Conservation (phyloP, 2,329 filamentous ascomycete species). For the Botrytis fabae region DNA sequence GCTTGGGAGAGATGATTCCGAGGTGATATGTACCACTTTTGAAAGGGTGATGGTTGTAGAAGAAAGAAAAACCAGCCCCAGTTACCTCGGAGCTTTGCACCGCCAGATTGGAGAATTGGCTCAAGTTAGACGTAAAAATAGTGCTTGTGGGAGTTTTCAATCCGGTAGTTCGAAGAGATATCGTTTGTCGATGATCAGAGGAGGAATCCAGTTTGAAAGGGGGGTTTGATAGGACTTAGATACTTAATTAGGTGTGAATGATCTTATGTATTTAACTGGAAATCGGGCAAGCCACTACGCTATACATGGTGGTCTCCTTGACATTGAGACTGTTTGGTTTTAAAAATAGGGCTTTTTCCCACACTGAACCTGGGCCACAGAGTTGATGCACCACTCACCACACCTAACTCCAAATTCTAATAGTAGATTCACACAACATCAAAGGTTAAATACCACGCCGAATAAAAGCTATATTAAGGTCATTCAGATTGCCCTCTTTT, state of each 20-base stretch:
- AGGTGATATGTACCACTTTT: neutral
- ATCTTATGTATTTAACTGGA: neutral
- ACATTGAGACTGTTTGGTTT: neutral
- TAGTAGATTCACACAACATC: no score
- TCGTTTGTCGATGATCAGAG: neutral
- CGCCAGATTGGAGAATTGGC: neutral
- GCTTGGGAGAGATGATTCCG: neutral
- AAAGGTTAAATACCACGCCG: neutral
- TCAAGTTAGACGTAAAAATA: neutral
- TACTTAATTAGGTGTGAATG: neutral
- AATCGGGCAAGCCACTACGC: fast-evolving
- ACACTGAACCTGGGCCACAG: neutral
- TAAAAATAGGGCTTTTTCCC: neutral
- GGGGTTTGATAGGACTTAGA: fast-evolving
- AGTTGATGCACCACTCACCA: neutral
- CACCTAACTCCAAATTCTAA: neutral
- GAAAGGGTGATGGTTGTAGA: neutral
- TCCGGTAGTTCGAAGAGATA: neutral
- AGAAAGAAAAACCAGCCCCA: neutral
- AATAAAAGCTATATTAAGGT: neutral
- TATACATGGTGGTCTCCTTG: neutral
- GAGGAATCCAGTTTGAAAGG: neutral
- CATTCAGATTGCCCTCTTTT: neutral
- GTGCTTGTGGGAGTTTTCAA: neutral
- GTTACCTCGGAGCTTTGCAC: neutral